A percentile compares a stretch with the other conserved stretches of the same genome.
These are phyloP conservation scores for Pinus tabuliformis DNA, from an alignment of 75 land plant species.

Conservation along the genomic window DNA sequence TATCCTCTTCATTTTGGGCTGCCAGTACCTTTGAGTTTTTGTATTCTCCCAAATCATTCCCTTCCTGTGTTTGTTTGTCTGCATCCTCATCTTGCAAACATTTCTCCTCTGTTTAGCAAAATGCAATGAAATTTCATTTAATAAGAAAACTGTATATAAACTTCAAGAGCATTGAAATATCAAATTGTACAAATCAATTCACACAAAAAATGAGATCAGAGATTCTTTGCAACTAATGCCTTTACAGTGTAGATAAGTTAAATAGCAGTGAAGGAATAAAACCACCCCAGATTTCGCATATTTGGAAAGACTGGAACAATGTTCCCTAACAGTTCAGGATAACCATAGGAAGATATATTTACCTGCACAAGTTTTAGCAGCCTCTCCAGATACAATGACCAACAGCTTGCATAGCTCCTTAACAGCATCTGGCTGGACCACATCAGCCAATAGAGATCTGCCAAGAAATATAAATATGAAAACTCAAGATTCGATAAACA, in stretches of 20 bases:
- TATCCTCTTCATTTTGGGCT: constrained; percentile 2
- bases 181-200: neutral
- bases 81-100: constrained; percentile 2
- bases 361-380: constrained; percentile 68
- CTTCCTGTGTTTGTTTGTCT: neutral
- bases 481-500: neutral
- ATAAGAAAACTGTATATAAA: neutral
- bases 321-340: neutral
- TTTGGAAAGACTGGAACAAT: neutral
- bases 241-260: neutral
- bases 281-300: neutral
- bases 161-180: neutral
- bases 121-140: neutral
- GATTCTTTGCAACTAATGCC: neutral
- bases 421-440: constrained; percentile 67
- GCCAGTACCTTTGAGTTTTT: neutral
- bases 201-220: neutral
- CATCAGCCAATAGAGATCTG: constrained; percentile 85
- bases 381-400: constrained; percentile 74
- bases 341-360: neutral
- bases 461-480: constrained; percentile 2
- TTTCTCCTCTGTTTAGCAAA: neutral
- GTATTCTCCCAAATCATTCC: constrained; percentile 5
- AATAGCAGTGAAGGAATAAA: neutral
- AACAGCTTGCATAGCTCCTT: constrained; percentile 81